Percentiles rank a stretch among this genome's conserved stretches.
These are phyloP conservation scores for Solanum tarapatanum DNA, from an alignment of 257 asterid species.

Conservation along the genomic window DNA sequence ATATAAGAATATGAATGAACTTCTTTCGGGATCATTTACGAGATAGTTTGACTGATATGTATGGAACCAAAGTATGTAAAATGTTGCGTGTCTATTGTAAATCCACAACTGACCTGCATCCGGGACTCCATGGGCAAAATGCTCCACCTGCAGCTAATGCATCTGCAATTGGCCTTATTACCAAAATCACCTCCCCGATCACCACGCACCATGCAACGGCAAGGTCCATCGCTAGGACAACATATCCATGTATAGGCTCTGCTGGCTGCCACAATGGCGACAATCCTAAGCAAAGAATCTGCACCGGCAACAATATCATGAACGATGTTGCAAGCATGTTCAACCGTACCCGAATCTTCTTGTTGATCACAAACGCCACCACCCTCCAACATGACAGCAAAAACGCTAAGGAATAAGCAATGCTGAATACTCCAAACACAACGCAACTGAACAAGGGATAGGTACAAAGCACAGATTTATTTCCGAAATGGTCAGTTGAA, in stretches of 20 bases:
- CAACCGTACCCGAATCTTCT: constrained; percentile 44
- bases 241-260: constrained; percentile 16
- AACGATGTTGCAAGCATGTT: constrained; percentile 37
- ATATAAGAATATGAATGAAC: not conserved
- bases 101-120: constrained; percentile 1
- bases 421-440: constrained; percentile 36
- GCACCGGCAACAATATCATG: constrained; percentile 51
- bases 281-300: constrained; percentile 37
- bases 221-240: constrained; percentile 34
- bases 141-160: constrained; percentile 40
- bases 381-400: constrained; percentile 58
- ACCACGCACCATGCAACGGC: constrained; percentile 34
- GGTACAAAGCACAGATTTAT: constrained; percentile 34
- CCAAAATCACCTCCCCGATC: constrained; percentile 48
- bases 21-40: not conserved
- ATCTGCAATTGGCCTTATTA: constrained; percentile 53
- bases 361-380: constrained; percentile 51
- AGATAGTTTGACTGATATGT: not conserved
- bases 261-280: constrained; percentile 47
- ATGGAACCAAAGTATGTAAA: not conserved
- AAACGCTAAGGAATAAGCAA: constrained; percentile 36
- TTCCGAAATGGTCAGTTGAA: constrained; percentile 18
- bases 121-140: not conserved
- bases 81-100: not conserved
- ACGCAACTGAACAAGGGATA: constrained; percentile 58